A percentile compares a stretch with the other conserved stretches of the same genome.
Conservation (phyloP, 352 stramenopile species). For the Labyrinthula sp. region DNA sequence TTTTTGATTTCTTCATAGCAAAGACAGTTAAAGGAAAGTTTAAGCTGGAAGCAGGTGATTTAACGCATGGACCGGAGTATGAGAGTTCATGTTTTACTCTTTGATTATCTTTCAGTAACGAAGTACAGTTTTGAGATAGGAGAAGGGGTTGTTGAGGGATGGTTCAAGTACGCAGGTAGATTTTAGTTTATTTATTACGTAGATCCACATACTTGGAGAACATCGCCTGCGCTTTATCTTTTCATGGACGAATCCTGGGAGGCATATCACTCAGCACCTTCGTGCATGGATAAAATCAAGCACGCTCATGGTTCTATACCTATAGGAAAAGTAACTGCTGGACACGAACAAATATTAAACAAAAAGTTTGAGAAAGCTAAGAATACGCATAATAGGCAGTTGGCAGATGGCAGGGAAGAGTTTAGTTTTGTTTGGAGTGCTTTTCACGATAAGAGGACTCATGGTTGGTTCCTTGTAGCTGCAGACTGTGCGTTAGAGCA, state of each 20-base stretch:
- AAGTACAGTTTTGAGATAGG: slow-evolving; percentile 29
- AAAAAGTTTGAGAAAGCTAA: slow-evolving; percentile 4
- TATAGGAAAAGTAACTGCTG: slow-evolving; percentile 19
- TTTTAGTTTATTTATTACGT: too few species aligned
- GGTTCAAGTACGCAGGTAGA: slow-evolving; percentile 25
- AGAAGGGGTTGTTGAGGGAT: slow-evolving; percentile 8
- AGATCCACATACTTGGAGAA: slow-evolving; percentile 24
- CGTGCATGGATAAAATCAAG: slow-evolving; percentile 17
- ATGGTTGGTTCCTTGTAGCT: slow-evolving; percentile 23
- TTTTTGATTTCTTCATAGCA: too few species aligned
- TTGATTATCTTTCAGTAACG: too few species aligned
- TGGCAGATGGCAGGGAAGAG: slow-evolving; percentile 19
- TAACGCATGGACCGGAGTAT: slow-evolving; percentile 22
- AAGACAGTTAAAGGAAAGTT: slow-evolving; percentile 27
- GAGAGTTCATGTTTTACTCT: too few species aligned
- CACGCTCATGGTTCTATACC: slow-evolving; percentile 16
- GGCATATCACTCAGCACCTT: slow-evolving; percentile 16
- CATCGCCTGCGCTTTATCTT: slow-evolving; percentile 24
- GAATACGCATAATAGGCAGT: slow-evolving; percentile 5
- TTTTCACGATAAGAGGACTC: slow-evolving; percentile 7
- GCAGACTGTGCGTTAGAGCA: slow-evolving; percentile 25
- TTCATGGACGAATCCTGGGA: slow-evolving; percentile 28
- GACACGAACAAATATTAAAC: slow-evolving; percentile 10
- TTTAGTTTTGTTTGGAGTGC: slow-evolving; percentile 19
- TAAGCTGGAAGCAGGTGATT: slow-evolving; percentile 23